A percentile compares a stretch with the other conserved stretches of the same genome.
Conservation (phyloP, 495 filamentous ascomycete species). For the Chaetomium tenue region DNA sequence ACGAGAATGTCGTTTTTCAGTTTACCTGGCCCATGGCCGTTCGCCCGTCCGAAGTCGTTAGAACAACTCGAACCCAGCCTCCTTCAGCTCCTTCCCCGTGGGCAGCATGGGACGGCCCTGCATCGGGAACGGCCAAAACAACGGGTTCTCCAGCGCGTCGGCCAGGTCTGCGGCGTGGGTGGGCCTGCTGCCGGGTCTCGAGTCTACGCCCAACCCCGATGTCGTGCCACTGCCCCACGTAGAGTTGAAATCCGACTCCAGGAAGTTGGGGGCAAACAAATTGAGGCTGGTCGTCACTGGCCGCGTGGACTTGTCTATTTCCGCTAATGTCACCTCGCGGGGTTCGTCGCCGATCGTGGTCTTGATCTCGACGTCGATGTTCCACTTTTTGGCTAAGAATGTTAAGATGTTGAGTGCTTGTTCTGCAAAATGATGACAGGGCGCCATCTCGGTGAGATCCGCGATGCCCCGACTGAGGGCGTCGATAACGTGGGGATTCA, state of each 20-base stretch:
- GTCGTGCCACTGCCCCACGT: constrained; percentile 29
- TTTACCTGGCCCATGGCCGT: too few species aligned
- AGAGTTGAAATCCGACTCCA: constrained; percentile 43
- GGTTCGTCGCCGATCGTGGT: constrained; percentile 14
- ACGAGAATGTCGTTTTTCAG: not conserved
- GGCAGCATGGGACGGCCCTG: constrained; percentile 54
- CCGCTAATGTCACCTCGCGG: constrained; percentile 5
- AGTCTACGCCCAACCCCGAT: constrained; percentile 15
- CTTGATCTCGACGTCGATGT: constrained; percentile 49
- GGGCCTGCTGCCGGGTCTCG: constrained; percentile 6
- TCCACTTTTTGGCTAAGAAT: constrained; percentile 56
- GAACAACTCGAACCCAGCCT: constrained; percentile 48
- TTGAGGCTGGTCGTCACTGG: constrained; percentile 49
- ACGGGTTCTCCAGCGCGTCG: constrained; percentile 42
- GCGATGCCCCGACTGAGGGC: constrained; percentile 47
- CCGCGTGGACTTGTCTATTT: constrained; percentile 32
- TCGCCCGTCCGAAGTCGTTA: not conserved
- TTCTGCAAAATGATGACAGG: constrained; percentile 58
- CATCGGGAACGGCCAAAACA: constrained; percentile 58
- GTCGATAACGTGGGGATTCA: constrained; percentile 37
- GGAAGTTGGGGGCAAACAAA: constrained; percentile 51
- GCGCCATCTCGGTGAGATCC: constrained; percentile 56
- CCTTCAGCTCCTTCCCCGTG: constrained; percentile 42
- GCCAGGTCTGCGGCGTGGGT: constrained; percentile 17
- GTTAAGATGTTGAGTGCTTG: constrained; percentile 58